Evolutionary conservation across 768 basidiomycete species (phyloP), one percentile per base, ranked within the genome.

Genomic region (Trametopsis cervina): DNA sequence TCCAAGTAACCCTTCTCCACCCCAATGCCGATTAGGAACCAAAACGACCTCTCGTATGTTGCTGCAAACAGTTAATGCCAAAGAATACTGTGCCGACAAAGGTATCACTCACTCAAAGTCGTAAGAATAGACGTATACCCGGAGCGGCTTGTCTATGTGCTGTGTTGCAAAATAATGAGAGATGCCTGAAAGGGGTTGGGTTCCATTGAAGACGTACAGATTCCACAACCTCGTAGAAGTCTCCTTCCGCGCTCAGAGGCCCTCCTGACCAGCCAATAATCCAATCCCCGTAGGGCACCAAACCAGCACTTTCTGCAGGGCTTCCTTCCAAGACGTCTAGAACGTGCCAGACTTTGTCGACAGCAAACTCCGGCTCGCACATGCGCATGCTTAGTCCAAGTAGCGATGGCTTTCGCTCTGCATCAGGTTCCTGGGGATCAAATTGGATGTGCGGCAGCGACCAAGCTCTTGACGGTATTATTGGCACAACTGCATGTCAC

Each of bases 331-430:
- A 69, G 12, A 99, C 92, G 61, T 99, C 96, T 40, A 99, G 73
- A 35, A 99, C 92, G 66, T 98, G 96, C 94, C 96, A 99, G 4
- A 99, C 93, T 54, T 87, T 90, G 60, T 97, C 92, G 17, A 89
- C 71, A 13, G 95, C 87, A 43, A 78, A 74, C 57, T 89, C 85
- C 3, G 95, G 93, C 62, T 89, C 80, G 61, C 96, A 99, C 61
- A 97, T 77, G 18, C 95, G 80, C 80, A 98, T 84, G 59, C 88
- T 92, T 5, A 99, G 73, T 0, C 96, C 96, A 21, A 99, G 75
- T n/a, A 98, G 66, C 7, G 93, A 95, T 3, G 95, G 94, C 58
- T 88, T 84, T 4, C 72, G 66, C 17, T 67, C 68, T 5, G 68
- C 54, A 35, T 66, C 71, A 13, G 71, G 62, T 46, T 71, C 70